Base-by-base conservation (phyloP, 2,329 filamentous ascomycete species). In the Neoascochyta sp. region DNA sequence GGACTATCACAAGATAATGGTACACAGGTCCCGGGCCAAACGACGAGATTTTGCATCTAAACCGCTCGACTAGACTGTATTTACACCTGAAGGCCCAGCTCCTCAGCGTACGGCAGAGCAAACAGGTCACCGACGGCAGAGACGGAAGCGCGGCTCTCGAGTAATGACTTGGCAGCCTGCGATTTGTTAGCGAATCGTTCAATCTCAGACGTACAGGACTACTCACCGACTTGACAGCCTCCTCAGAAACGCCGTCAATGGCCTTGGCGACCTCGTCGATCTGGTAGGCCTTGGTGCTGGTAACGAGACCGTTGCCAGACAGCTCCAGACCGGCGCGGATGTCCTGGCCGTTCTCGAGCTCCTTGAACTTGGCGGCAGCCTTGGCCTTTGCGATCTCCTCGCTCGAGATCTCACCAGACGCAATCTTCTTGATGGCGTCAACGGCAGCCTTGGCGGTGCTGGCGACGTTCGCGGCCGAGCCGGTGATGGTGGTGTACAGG, bases 61-160 rank as follows among this genome's bases (percentile, higher is more conserved):
- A 30, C 34, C 45, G 39, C 41, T 36, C 44, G 38, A 43, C 29
- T 39, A 32, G 32, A 41, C 42, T 50, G 47, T 67, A 68, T 78
- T 78, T 93, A 98, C 77, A 95, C 87, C 65, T 82, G 86, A 62
- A 98, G 78, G 54, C 90, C 93, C 64, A 98, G 75, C 63, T 98
- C 92, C 69, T 89, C 86, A 48, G 88, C 92, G 63, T 83, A 98
- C 35, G 92, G 92, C 62, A 98, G 80, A 56, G 83, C 76, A 67
- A 86, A 83, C 54, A 98, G 76, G 64, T 98, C 92, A 65, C 92
- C 92, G 43, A 96, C 88, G 36, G 86, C 76, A 42, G 87, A 83
- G 43, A 95, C 85, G 31, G 86, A 83, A 29, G 90, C 89, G 76
- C 89, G 96, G 67, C 80, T 80, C 49, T 89, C 83, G 46, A 96